Conservation (phyloP, 2,329 filamentous ascomycete species). For the Ophiostoma angusticollis region DNA sequence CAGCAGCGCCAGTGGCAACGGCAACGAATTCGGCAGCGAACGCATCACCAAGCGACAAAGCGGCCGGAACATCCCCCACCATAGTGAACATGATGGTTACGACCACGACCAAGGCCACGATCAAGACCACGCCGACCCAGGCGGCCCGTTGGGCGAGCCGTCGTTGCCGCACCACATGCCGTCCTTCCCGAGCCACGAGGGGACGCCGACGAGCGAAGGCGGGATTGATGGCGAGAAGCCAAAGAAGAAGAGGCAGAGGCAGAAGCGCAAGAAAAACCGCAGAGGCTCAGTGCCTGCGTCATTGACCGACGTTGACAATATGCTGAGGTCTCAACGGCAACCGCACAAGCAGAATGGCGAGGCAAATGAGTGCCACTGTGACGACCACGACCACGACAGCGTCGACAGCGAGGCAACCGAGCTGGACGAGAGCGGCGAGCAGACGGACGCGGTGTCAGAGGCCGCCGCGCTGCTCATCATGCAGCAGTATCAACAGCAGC, state of each 20-base stretch:
- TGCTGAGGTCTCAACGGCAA: no score
- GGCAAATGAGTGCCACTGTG: not conserved
- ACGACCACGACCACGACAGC: not conserved
- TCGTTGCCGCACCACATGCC: not conserved
- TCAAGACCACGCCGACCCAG: no score
- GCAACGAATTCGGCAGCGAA: not conserved
- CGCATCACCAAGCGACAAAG: not conserved
- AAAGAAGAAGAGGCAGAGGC: not conserved
- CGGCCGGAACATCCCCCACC: not conserved
- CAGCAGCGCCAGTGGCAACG: no score
- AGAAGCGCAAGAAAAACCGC: no score
- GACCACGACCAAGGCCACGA: no score
- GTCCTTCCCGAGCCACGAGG: not conserved
- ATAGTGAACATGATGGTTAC: no score
- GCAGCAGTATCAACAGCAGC: not conserved
- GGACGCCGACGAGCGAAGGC: no score
- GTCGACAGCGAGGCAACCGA: conserved; percentile 1
- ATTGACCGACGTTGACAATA: no score
- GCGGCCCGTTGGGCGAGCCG: no score
- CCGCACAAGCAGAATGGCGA: not conserved
- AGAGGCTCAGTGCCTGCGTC: no score
- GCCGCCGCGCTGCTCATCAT: not conserved
- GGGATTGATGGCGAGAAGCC: not conserved
- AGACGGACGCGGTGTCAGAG: not conserved
- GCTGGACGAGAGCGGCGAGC: not conserved